These are phyloP conservation scores for Hypoxylon fuscum DNA, from an alignment of 495 filamentous ascomycete species.

Conservation along the genomic window DNA sequence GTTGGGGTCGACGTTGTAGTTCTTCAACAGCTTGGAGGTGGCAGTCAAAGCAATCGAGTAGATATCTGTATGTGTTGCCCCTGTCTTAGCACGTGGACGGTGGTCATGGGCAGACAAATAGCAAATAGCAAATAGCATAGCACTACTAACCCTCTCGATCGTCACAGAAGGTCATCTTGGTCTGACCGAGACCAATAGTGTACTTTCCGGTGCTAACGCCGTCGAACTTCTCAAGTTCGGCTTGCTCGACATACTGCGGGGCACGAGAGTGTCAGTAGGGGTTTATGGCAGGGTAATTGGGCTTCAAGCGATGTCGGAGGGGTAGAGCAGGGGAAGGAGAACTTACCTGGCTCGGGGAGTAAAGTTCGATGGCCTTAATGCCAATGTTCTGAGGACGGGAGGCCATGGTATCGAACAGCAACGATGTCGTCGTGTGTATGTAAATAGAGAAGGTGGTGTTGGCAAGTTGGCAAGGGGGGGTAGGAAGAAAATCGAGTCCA, in stretches of 20 bases:
- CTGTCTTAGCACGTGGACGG: constrained; percentile 21
- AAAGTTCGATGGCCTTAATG: constrained; percentile 99
- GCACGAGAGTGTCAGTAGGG: constrained; percentile 41
- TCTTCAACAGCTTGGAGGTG: constrained; percentile 85
- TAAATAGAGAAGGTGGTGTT: constrained; percentile 38
- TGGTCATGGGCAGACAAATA: constrained; percentile 16
- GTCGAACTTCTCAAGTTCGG: constrained; percentile 97
- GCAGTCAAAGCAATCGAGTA: constrained; percentile 95
- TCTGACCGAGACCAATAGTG: constrained; percentile 99
- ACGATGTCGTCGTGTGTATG: constrained; percentile 9
- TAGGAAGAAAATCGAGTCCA: constrained; percentile 25
- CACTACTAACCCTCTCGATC: constrained; percentile 86
- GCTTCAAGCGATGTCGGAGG: constrained; percentile 15
- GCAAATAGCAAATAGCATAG: constrained; percentile 33
- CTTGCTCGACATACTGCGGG: constrained; percentile 90
- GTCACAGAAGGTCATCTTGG: constrained; percentile 99
- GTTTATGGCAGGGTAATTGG: constrained; percentile 5
- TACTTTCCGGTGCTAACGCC: constrained; percentile 94
- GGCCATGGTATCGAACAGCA: constrained; percentile 70
- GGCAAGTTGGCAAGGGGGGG: too few species aligned
- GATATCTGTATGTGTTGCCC: constrained; percentile 74
- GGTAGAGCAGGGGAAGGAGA: constrained; percentile 1
- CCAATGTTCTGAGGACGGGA: constrained; percentile 93
- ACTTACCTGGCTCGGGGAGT: constrained; percentile 94
- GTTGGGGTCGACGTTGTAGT: constrained; percentile 91